Evolutionary conservation across 345 rosid genomes (phyloP).

Genomic region (Dipteronia sinensis): DNA sequence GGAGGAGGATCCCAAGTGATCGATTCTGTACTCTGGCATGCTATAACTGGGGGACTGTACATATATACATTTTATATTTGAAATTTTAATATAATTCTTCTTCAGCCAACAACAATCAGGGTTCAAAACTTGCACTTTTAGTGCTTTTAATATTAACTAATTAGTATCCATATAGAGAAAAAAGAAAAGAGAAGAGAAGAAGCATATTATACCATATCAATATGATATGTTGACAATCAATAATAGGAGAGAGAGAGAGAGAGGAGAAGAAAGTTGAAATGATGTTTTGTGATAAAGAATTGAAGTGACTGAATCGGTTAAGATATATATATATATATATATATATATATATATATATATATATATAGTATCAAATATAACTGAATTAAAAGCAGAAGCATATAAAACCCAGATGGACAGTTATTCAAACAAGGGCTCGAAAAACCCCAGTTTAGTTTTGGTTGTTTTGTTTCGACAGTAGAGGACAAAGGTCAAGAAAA

Average conservation of each 20-base stretch:
- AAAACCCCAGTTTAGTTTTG: neutral
- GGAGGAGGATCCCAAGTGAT: slow-evolving; percentile 62
- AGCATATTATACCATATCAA: too few relatives aligned
- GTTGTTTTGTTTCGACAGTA: slow-evolving; percentile 19
- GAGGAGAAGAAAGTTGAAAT: slow-evolving; percentile 10
- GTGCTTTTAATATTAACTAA: neutral
- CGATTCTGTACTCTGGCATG: slow-evolving; percentile 50
- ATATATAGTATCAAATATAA: slow-evolving; percentile 7
- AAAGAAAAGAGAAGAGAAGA: neutral
- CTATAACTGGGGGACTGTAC: slow-evolving; percentile 44
- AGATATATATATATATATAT: slow-evolving; percentile 4
- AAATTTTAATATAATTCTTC: neutral
- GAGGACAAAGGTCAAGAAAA: slow-evolving; percentile 41
- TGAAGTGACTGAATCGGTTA: slow-evolving; percentile 55
- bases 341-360: neutral
- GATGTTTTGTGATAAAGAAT: slow-evolving; percentile 25
- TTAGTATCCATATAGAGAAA: neutral
- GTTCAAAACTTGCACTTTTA: neutral
- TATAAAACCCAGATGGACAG: slow-evolving; percentile 30
- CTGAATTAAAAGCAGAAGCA: slow-evolving; percentile 20
- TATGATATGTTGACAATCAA: slow-evolving; percentile 11
- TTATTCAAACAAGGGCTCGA: slow-evolving; percentile 14
- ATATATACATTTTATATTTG: neutral
- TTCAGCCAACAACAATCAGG: neutral
- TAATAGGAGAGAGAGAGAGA: slow-evolving; percentile 13